Percentiles rank a stretch among this genome's conserved stretches.
These are phyloP conservation scores for Bipolaris victoriae DNA, from an alignment of 2,329 filamentous ascomycete genomes.

Conservation along the genomic window DNA sequence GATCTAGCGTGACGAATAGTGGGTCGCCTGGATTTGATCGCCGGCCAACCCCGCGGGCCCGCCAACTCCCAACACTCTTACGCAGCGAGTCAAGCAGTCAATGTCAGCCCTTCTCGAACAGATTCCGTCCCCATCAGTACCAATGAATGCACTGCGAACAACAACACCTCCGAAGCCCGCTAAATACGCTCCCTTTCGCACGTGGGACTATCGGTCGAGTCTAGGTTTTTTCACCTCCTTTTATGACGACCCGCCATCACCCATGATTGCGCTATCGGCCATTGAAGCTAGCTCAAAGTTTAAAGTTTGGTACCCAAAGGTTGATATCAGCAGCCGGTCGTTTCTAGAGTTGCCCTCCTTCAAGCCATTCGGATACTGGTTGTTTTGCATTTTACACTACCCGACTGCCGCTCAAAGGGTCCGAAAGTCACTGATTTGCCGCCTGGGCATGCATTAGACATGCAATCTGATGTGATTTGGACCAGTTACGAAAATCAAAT, in stretches of 20 bases:
- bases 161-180: not conserved
- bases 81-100: slow-evolving; percentile 1
- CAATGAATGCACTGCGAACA: not conserved
- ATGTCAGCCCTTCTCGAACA: not conserved
- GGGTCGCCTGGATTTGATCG: not conserved
- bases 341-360: not conserved
- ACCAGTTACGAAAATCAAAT: not conserved
- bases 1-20: not conserved
- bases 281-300: not conserved
- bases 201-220: not conserved
- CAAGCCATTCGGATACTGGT: not conserved
- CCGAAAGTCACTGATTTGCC: not conserved
- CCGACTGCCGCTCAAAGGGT: not conserved
- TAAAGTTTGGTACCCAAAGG: not conserved
- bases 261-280: not conserved
- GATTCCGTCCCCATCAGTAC: not conserved
- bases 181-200: not conserved
- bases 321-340: not conserved
- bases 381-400: not conserved
- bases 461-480: not conserved
- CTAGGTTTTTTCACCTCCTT: not conserved
- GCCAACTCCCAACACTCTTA: slow-evolving; percentile 3
- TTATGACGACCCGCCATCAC: not conserved
- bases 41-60: not conserved
- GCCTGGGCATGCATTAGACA: too few species aligned